Conservation (phyloP, 108 stramenopile species). For the Cyclotella baltica region DNA sequence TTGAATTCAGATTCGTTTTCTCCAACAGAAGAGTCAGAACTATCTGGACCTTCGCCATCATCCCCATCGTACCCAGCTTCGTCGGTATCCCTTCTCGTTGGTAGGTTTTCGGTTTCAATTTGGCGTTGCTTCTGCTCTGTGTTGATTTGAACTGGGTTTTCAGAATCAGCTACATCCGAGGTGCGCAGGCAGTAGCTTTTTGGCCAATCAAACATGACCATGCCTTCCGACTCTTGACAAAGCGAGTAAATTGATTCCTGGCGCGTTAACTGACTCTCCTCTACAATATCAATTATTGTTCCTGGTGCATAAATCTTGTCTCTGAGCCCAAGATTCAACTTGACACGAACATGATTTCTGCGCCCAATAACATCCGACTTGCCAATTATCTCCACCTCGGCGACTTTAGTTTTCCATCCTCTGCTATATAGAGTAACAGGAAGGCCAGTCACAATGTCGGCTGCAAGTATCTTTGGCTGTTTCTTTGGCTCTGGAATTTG, state of each 20-base stretch:
- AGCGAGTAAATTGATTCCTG: background rate
- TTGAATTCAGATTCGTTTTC: background rate
- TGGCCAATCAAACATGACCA: background rate
- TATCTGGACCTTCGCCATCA: background rate
- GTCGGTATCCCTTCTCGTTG: too few relatives aligned
- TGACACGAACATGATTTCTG: background rate
- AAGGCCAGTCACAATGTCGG: background rate
- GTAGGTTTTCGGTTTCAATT: too few relatives aligned
- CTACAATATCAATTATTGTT: background rate
- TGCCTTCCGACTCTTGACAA: background rate
- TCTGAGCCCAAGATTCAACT: background rate
- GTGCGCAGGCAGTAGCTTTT: conserved; percentile 7
- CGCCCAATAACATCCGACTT: background rate
- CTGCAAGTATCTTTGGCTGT: background rate
- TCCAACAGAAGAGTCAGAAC: background rate
- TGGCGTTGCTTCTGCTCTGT: background rate
- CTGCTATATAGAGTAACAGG: background rate
- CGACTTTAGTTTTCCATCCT: background rate
- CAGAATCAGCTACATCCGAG: background rate
- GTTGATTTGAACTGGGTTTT: conserved; percentile 1
- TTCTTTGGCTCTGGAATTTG: conserved; percentile 1
- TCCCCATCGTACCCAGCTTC: background rate
- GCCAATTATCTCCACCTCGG: background rate
- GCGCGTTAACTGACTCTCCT: background rate
- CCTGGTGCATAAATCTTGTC: background rate